Evolutionary conservation across 1,284 basidiomycete genomes (phyloP).

Genomic region (Trametes pubescens): DNA sequence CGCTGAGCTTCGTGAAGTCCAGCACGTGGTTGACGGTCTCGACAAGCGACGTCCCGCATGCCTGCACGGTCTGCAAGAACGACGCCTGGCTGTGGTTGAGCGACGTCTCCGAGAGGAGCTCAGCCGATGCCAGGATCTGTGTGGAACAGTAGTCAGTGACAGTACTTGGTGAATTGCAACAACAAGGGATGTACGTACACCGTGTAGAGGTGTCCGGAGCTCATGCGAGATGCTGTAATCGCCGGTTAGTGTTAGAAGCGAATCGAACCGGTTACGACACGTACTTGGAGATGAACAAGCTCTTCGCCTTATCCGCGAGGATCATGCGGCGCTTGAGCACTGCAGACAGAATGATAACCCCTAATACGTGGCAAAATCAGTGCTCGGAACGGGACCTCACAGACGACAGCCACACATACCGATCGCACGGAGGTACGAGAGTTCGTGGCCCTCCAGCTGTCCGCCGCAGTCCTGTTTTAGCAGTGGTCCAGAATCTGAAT

Average conservation of each 20-base stretch:
- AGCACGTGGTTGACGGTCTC: conserved; percentile 96
- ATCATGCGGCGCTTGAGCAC: conserved; percentile 94
- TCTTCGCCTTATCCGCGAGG: conserved; percentile 93
- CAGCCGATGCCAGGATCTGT: conserved; percentile 89
- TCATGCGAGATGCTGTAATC: conserved; percentile 89
- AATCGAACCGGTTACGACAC: conserved; percentile 35
- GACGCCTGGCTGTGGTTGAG: conserved; percentile 86
- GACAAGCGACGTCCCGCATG: conserved; percentile 85
- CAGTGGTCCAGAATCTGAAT: neutral
- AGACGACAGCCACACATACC: conserved; percentile 51
- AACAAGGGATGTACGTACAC: conserved; percentile 61
- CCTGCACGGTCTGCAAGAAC: conserved; percentile 89
- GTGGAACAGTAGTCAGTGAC: conserved; percentile 1
- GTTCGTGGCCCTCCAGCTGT: conserved; percentile 89
- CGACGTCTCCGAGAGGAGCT: conserved; percentile 84
- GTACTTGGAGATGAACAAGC: conserved; percentile 89
- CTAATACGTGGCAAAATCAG: conserved; percentile 44
- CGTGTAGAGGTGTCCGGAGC: conserved; percentile 88
- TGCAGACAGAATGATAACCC: conserved; percentile 94
- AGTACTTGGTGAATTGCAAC: neutral
- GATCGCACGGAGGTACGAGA: conserved; percentile 91
- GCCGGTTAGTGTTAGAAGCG: conserved; percentile 27
- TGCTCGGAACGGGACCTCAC: neutral
- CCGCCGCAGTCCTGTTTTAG: conserved; percentile 3
- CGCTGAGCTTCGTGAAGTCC: conserved; percentile 95